Conservation (phyloP, 2,329 filamentous ascomycete genomes). For the Metarhizium humberi region DNA sequence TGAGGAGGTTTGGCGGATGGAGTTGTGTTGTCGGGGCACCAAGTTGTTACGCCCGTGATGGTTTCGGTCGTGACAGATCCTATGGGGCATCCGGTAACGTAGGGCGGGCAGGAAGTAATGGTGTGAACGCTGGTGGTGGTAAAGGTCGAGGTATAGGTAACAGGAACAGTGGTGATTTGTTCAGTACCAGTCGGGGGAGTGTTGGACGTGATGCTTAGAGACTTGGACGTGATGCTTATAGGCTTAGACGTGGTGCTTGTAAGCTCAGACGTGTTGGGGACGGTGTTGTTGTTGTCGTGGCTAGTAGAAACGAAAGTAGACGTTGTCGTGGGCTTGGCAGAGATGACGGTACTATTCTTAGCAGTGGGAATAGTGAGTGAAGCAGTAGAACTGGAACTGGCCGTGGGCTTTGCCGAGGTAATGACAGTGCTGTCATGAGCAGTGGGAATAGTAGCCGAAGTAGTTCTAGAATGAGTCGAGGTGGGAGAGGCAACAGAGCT, state of each 20-base stretch:
- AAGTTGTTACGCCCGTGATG: constrained; percentile 22
- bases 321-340: background rate
- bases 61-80: constrained; percentile 19
- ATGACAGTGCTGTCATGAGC: background rate
- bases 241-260: no score
- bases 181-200: constrained; percentile 6
- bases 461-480: background rate
- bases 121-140: constrained; percentile 20
- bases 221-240: background rate
- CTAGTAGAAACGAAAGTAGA: background rate
- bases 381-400: background rate
- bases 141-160: constrained; percentile 18
- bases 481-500: background rate
- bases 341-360: constrained; percentile 1
- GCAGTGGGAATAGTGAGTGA: background rate
- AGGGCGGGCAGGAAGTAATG: constrained; percentile 21
- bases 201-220: constrained; percentile 7
- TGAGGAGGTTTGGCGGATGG: background rate
- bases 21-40: constrained; percentile 21
- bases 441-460: background rate
- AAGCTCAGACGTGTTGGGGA: no score
- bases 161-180: constrained; percentile 11
- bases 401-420: background rate
- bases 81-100: constrained; percentile 17
- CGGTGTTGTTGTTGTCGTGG: background rate